Evolutionary conservation across 2,329 filamentous ascomycete genomes (phyloP).

Genomic region (Diaporthe velutina): DNA sequence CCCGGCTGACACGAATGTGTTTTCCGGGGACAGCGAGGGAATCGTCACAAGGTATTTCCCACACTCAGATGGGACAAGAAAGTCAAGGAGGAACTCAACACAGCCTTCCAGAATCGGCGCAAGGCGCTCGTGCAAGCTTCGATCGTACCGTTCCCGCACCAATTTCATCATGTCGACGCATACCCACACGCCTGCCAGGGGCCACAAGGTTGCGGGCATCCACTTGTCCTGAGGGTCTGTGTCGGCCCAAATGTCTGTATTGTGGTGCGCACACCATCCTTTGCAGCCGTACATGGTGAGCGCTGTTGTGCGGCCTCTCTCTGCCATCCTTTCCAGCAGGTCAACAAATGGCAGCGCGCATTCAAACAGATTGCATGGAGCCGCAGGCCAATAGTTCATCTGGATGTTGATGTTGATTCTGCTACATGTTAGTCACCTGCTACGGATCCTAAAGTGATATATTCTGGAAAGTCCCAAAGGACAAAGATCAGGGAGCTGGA

Average conservation of each 20-base stretch:
- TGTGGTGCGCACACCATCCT: conserved; percentile 53
- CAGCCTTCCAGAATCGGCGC: conserved; percentile 48
- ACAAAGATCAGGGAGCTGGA: too few relatives aligned
- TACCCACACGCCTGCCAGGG: conserved; percentile 47
- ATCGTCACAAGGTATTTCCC: conserved; percentile 47
- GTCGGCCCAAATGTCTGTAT: conserved; percentile 54
- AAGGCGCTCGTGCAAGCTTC: conserved; percentile 43
- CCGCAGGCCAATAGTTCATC: conserved; percentile 66
- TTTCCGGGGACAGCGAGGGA: conserved; percentile 53
- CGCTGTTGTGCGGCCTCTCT: conserved; percentile 49
- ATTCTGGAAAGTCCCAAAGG: too few relatives aligned
- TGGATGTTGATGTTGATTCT: conserved; percentile 66
- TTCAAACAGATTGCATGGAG: conserved; percentile 45
- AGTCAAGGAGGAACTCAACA: conserved; percentile 49
- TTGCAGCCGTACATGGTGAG: conserved; percentile 49
- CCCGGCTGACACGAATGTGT: conserved; percentile 48
- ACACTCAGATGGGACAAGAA: conserved; percentile 43
- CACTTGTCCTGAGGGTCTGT: conserved; percentile 50
- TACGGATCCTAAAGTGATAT: too few relatives aligned
- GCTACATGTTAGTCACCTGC: too few relatives aligned
- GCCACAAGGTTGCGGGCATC: conserved; percentile 49
- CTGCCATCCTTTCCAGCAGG: conserved; percentile 53
- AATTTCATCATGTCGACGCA: conserved; percentile 47
- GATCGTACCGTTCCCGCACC: conserved; percentile 45
- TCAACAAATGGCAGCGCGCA: conserved; percentile 54